Base-by-base conservation (phyloP, 805 yeast species). In the Wickerhamomyces chaumierensis region DNA sequence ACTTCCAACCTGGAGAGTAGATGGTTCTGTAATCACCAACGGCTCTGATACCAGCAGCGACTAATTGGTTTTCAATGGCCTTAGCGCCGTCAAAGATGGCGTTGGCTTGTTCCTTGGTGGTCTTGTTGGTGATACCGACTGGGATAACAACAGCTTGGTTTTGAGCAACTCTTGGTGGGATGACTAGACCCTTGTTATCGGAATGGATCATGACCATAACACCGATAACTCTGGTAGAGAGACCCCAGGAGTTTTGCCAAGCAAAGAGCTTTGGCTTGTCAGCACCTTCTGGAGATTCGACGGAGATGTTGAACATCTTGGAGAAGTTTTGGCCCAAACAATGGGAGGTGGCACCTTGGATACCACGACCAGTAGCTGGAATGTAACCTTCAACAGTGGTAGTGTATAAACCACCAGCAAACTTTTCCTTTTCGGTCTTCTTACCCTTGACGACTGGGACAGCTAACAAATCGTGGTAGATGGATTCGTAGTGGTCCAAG, bases 181-280 rank as follows among this genome's bases (percentile, higher is more conserved):
- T 72, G 36, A 92, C 97, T 52, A 92, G 71, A 62, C 99, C 99
- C 70, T 87, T 90, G 73, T 94, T 88, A 65, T 92, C 99, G 29
- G 96, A 87, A 62, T 92, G 99, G 42, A 87, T 76, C 99, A 92
- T 92, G 43, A 86, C 87, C 97, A 92, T 92, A 51, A 94, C 99
- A 73, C 99, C 99, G 60, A 92, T 88, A 48, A 83, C 92, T 68
- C 99, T 85, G 42, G 99, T 92, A 36, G 96, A 88, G 52, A 92
- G 69, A 66, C 99, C 99, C 99, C 99, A 92, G 12, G 96, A 88
- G 71, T 94, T 92, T 69, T 92, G 99, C 76, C 79, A 86, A 27
- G 92, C 96, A 52, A 68, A 76, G 37, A 88, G 68, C 67, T 86
- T 83, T 21, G 23, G 23, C 58, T 81, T 78, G 44, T 84, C 94